Evolutionary conservation across 768 basidiomycete species (phyloP), one percentile per base, ranked within the genome.

Genomic region (Pulveroboletus sp.): DNA sequence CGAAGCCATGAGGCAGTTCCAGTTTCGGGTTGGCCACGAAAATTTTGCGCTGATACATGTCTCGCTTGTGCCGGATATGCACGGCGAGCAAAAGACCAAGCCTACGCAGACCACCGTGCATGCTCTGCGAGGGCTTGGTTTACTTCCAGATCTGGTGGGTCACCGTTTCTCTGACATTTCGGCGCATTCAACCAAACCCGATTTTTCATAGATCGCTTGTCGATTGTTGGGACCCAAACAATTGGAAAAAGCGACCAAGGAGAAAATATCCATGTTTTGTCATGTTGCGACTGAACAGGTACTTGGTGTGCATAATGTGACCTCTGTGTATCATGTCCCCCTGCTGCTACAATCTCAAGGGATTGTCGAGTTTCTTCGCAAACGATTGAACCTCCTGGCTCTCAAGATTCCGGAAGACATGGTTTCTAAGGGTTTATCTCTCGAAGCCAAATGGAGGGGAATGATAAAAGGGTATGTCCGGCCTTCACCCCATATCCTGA

Each of bases 1-100:
- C 39, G 95, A 99, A 68, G 95, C 95, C 1, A 93, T 99, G 88
- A 85, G 95, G n/a, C 95, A 99, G 68, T 99, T 99, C 78, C 95
- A 99, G 65, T 97, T 97, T 76, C 86, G 95, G 48, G 94, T 98
- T 20, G 94, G 95, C 16, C 81, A 88, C 64, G 90, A 93, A 50
- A 97, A 98, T 71, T 97, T 97, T 65, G 94, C 95, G 0, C 82
- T 98, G 46, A 85, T 98, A 51, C 94, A 97, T 58, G 95, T 99
- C 42, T 94, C 92, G 6, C 83, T 99, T 27, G 93, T 99, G n/a
- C 95, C 95, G 16, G 92, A 96, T 62, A 91, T 99, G 78, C 93
- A 96, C 46, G 95, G 95, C 48, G 95, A 99, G 68, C 95, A 97
- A 64, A 99, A 99, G 72, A 99, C 95, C 8, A 99, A 99, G 66